Conservation (phyloP, 306 rosid genomes). For the Cucumis melo region DNA sequence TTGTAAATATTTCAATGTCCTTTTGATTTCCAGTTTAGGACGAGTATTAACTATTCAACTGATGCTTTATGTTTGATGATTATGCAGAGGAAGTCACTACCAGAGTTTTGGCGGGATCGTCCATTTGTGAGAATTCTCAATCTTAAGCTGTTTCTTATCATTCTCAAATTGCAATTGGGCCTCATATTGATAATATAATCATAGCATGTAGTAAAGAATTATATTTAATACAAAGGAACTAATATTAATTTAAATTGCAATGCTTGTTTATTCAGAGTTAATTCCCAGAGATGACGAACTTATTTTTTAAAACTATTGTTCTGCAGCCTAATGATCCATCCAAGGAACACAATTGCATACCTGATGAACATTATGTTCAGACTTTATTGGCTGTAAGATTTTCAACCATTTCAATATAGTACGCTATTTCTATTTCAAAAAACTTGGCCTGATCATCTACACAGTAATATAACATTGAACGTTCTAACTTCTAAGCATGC, state of each 20-base stretch:
- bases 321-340: conserved; percentile 76
- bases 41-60: neutral
- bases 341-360: conserved; percentile 87
- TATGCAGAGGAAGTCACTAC: conserved; percentile 80
- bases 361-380: conserved; percentile 95
- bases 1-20: conserved; percentile 8
- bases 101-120: conserved; percentile 96
- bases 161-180: neutral
- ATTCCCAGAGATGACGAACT: conserved; percentile 1
- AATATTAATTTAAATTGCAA: neutral
- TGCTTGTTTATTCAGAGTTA: neutral
- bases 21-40: neutral
- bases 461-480: neutral
- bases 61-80: conserved; percentile 3
- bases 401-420: neutral
- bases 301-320: conserved; percentile 8
- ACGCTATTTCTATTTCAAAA: neutral
- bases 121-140: conserved; percentile 51
- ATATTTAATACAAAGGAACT: neutral
- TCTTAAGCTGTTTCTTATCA: neutral
- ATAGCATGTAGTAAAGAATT: neutral
- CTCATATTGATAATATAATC: neutral
- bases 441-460: neutral
- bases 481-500: neutral
- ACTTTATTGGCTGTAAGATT: conserved; percentile 80